phyloP scores from a whole-genome alignment of 73 alveolate species.

The Paramecium tetraurelia region DNA sequence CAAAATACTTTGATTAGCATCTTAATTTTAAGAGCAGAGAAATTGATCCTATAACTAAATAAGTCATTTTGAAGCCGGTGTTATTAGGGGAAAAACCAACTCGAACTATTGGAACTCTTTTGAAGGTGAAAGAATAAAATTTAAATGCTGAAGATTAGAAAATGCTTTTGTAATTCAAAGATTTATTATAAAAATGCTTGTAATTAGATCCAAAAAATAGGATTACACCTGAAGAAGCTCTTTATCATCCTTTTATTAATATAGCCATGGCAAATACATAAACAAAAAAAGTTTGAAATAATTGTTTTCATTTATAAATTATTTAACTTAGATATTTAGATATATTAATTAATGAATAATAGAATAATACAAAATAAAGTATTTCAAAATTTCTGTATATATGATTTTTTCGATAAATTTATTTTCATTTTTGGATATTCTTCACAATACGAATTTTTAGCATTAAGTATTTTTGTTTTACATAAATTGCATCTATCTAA shows the following conservation, averaged over 20 bases:
- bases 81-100: conserved; percentile 50
- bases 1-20: conserved; percentile 67
- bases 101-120: conserved; percentile 37
- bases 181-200: conserved; percentile 81
- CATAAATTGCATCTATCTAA: no score
- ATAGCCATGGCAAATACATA: not conserved
- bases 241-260: conserved; percentile 82
- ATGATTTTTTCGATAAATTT: no score
- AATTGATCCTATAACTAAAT: conserved; percentile 71
- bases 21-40: conserved; percentile 55
- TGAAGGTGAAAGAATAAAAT: not conserved
- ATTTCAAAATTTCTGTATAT: no score
- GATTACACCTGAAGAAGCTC: conserved; percentile 87
- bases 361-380: no score
- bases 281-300: not conserved
- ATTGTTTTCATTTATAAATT: no score
- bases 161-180: conserved; percentile 68
- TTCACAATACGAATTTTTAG: no score
- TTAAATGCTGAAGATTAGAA: conserved; percentile 60
- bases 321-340: no score
- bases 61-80: conserved; percentile 53
- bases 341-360: no score
- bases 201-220: conserved; percentile 81
- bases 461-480: no score
- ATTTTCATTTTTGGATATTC: no score